Evolutionary conservation across 352 stramenopile species (phyloP).

Genomic region (Globisporangium acanthophoron): DNA sequence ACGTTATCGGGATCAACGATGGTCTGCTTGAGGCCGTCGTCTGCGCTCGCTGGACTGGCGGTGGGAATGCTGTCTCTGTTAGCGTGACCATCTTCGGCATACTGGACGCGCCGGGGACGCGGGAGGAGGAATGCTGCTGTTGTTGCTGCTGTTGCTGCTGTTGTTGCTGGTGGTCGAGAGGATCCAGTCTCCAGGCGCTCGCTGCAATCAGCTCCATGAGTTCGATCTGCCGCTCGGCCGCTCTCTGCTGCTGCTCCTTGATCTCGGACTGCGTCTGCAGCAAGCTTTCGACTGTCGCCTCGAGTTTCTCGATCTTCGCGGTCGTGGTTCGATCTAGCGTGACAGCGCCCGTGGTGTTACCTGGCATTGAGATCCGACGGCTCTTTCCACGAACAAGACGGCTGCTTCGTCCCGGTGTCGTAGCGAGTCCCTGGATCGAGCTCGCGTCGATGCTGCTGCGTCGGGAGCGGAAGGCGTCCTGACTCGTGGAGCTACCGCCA

Average conservation of each 20-base stretch:
- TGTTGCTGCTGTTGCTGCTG: background rate
- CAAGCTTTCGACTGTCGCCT: slow-evolving; percentile 35
- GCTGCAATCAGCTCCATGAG: slow-evolving; percentile 29
- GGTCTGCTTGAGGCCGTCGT: too few species aligned
- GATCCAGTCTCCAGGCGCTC: background rate
- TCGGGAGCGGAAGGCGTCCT: background rate
- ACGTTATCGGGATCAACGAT: background rate
- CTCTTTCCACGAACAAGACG: background rate
- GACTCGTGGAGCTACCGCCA: background rate
- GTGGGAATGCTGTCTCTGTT: background rate
- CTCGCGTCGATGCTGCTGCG: background rate
- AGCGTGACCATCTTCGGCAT: background rate
- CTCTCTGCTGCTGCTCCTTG: slow-evolving; percentile 30
- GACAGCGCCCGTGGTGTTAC: background rate
- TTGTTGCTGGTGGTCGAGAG: slow-evolving; percentile 7
- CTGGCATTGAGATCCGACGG: background rate
- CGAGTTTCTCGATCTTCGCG: slow-evolving; percentile 45
- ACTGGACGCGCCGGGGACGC: background rate
- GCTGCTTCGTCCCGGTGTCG: background rate
- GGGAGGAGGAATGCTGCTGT: background rate
- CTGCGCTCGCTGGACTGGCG: background rate
- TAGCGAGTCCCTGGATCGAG: background rate
- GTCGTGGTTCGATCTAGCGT: slow-evolving; percentile 14
- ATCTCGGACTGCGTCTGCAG: slow-evolving; percentile 34
- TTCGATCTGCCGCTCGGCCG: slow-evolving; percentile 27